Evolutionary conservation across 176 grass and related monocot species (phyloP), one percentile per base, ranked within the genome.

Genomic region (Avena eriantha): DNA sequence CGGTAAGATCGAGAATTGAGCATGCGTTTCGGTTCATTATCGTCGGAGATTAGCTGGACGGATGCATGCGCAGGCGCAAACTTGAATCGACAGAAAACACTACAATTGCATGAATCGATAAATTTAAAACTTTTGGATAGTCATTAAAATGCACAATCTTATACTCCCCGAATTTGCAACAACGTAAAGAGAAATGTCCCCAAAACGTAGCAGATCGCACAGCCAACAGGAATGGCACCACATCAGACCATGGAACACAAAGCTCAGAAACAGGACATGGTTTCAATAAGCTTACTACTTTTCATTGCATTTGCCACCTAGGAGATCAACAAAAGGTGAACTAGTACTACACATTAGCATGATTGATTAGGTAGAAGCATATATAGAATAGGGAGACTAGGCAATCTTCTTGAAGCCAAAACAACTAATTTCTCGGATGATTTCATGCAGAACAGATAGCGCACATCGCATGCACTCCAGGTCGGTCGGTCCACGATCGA

Each of bases 331-430:
- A 73, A 21, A 16, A 17, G 57, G 23, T 64, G 31, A 84, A 17
- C 57, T 8, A 4, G 71, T 35, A 61, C 22, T 66, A 35, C 15
- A 63, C 26, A 64, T 4, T 65, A 51, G 46, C 69, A 73, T 48
- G 54, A 58, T 36, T 48, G 22, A 67, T 36, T 26, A 34, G 65
- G 23, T 0, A 59, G 35, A 48, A 15, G 60, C 49, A 15, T 16
- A 46, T 67, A 34, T 59, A 45, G 5, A 54, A n/a, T 41, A 41
- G 7, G 7, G 39, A 82, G 48, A 11, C 39, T 49, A 36, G 46
- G 73, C 12, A 60, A 34, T 83, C 46, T 14, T 19, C 73, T 14
- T 19, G 73, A 82, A 83, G 21, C 45, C 58, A 83, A 83, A 79
- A 49, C 74, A 15, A 74, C 56, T 13, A 35, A 17, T 67, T 51